Conservation (phyloP, 176 grass and related monocot genomes). For the Triticum timopheevii region DNA sequence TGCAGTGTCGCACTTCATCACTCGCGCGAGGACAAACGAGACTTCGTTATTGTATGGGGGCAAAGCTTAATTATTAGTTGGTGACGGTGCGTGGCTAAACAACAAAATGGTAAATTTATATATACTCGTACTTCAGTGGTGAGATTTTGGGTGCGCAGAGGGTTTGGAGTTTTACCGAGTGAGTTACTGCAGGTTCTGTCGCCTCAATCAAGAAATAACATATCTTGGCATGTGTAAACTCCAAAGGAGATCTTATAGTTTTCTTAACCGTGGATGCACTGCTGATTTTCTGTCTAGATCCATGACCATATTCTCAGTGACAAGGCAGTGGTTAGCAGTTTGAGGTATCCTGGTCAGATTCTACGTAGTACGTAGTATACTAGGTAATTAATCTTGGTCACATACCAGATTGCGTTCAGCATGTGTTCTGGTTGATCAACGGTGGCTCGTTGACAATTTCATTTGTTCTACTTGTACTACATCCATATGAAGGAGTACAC, state of each 20-base stretch:
- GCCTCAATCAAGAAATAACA: not conserved
- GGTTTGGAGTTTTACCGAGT: not conserved
- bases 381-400: not conserved
- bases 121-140: not conserved
- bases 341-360: not conserved
- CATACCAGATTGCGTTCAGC: too few species aligned
- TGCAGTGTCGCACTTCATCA: constrained; percentile 22
- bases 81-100: constrained; percentile 8
- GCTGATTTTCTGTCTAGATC: not conserved
- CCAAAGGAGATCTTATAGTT: not conserved
- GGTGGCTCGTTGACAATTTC: not conserved
- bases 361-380: too few species aligned
- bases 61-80: not conserved
- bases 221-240: not conserved
- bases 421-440: not conserved
- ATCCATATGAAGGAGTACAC: too few species aligned
- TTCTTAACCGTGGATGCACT: not conserved
- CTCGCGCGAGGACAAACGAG: constrained; percentile 16
- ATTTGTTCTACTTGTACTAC: not conserved
- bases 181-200: not conserved
- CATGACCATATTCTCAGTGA: too few species aligned
- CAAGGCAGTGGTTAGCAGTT: not conserved
- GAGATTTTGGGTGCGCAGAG: not conserved
- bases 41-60: not conserved
- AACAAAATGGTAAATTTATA: not conserved